Conservation (phyloP, 1,284 basidiomycete species). For the Cystobasidium pallidum region DNA sequence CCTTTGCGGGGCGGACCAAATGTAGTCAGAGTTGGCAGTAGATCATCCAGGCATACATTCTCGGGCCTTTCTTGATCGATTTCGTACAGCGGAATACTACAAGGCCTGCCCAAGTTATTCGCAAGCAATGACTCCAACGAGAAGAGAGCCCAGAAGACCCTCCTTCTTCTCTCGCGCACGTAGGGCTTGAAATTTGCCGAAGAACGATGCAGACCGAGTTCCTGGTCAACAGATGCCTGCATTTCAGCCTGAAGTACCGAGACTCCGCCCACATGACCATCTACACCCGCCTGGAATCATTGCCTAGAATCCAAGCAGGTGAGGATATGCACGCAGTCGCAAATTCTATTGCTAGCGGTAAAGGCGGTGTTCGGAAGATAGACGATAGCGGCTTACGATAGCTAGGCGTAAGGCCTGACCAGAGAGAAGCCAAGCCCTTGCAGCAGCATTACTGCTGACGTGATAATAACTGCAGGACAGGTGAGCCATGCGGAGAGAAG, state of each 20-base stretch:
- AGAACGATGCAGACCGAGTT: conserved; percentile 40
- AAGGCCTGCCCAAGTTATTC: conserved; percentile 32
- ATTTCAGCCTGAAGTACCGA: not conserved
- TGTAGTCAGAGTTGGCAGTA: conserved; percentile 1
- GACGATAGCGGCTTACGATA: conserved; percentile 8
- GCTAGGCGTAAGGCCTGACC: conserved; percentile 41
- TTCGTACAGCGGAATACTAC: conserved; percentile 31
- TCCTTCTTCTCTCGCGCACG: conserved; percentile 30
- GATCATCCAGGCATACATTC: conserved; percentile 18
- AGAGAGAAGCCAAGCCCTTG: conserved; percentile 40
- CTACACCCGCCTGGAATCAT: too few relatives aligned
- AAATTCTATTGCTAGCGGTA: too few relatives aligned
- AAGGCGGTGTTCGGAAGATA: too few relatives aligned
- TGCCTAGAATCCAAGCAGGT: too few relatives aligned
- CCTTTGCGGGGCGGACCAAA: conserved; percentile 8
- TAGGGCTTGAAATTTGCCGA: conserved; percentile 26
- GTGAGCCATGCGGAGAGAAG: not conserved
- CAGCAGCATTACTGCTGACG: conserved; percentile 32
- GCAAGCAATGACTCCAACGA: conserved; percentile 39
- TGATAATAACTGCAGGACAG: conserved; percentile 26
- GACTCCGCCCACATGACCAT: too few relatives aligned
- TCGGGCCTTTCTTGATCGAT: conserved; percentile 40
- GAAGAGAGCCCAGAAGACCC: conserved; percentile 42
- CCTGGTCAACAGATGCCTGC: not conserved
- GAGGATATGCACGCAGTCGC: too few relatives aligned